Evolutionary conservation across 176 grass and related monocot species (phyloP), one percentile per base, ranked within the genome.

Genomic region (Phyllostachys edulis): DNA sequence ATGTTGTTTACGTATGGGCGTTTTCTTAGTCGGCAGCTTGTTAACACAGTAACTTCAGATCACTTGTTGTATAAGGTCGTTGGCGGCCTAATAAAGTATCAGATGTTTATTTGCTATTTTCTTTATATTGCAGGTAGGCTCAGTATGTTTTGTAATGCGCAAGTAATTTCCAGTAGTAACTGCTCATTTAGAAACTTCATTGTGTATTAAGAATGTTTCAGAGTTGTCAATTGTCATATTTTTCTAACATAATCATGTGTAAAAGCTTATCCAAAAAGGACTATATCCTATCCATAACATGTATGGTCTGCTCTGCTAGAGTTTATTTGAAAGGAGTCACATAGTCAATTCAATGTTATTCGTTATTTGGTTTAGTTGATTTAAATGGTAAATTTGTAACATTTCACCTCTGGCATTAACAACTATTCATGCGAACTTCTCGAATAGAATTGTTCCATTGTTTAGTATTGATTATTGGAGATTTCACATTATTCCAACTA

Each of bases 91-190:
- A 93, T 99, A 76, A 99, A 99, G 71, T 99, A 99, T 63, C 97
- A 99, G 86, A 99, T 99, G 97, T 89, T 99, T 74, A 99, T 99
- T 54, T 99, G 97, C 69, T 99, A 99, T 88, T 99, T 94, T 77
- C 93, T 99, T 74, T 99, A 99, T 85, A 99, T 94, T 89, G 90
- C 97, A 77, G 97, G 97, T 99, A 89, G 67, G 76, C 73, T 71
- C 89, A 80, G 16, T 82, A 57, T 70, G 44, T 84, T 62, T 85
- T 80, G 24, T 9, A 76, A 26, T 39, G 52, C 68, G 39, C 61
- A 87, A 57, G 62, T 75, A 47, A 63, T 87, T 67, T 80, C 4
- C 24, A 49, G 10, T 78, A 49, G 9, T 56, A 56, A 41, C 21
- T 49, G 26, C 38, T 26, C 40, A 67, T 49, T 83, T 7, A 51